Evolutionary conservation across 768 basidiomycete species (phyloP).

Genomic region (Mycena albidolilacea): DNA sequence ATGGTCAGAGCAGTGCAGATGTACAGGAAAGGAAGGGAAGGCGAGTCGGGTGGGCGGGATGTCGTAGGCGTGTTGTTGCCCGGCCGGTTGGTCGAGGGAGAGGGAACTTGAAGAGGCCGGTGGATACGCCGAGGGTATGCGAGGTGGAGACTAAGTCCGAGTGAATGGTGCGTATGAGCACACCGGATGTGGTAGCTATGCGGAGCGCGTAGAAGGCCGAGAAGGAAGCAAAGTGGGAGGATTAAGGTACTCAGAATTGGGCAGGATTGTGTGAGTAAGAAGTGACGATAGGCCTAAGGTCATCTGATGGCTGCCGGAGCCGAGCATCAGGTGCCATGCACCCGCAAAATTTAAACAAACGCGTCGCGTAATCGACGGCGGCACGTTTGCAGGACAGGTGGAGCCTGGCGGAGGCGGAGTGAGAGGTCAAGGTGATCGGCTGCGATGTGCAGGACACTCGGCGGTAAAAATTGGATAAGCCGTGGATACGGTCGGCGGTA

Average conservation of each 20-base stretch:
- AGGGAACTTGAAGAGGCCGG: not conserved
- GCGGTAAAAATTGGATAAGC: not conserved
- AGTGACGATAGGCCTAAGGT: conserved; percentile 1
- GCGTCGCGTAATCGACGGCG: conserved; percentile 10
- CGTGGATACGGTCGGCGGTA: too few relatives aligned
- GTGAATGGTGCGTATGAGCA: not conserved
- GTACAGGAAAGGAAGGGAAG: not conserved
- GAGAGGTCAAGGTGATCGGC: conserved; percentile 7
- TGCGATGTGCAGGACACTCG: not conserved
- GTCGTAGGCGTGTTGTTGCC: not conserved
- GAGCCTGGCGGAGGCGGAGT: not conserved
- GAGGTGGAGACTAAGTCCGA: not conserved
- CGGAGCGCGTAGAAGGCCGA: not conserved
- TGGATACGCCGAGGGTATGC: not conserved
- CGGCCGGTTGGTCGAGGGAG: not conserved
- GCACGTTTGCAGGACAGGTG: not conserved
- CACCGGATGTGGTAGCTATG: not conserved
- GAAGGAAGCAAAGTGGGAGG: not conserved
- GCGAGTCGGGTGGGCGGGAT: not conserved
- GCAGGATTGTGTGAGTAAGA: conserved; percentile 1
- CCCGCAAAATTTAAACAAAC: conserved; percentile 18
- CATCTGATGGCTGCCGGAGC: conserved; percentile 12
- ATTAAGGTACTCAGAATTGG: conserved; percentile 1
- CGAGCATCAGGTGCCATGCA: conserved; percentile 10
- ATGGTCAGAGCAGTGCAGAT: too few relatives aligned